Base-by-base conservation (phyloP, 352 stramenopile genomes). In the Globisporangium sylvaticum region DNA sequence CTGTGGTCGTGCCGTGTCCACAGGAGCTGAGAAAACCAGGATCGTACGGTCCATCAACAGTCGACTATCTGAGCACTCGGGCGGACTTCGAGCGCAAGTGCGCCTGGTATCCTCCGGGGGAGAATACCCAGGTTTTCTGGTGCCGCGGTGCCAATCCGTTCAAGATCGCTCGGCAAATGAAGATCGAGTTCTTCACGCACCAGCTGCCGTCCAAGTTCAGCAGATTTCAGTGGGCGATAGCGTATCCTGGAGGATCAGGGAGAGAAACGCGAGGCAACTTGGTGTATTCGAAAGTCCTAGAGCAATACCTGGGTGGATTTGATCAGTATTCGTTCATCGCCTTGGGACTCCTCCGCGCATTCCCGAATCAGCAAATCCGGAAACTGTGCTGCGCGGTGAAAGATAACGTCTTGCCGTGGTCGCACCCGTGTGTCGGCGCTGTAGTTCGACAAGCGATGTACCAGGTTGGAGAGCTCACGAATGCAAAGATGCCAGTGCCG, bases 371-470 rank as follows among this genome's bases (percentile, higher is more conserved):
- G 54, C 77, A 90, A 39, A 67, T 78, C 4, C 74, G 76, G 0
- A 82, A 78, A 22, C 8, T 89, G 15, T 70, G 78, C 18, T 76
- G 67, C 0, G 72, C 73, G 12, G 39, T 91, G 12, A 50, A 81
- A 37, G 69, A 77, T 22, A 76, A 88, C 44, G 12, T 64, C 0
- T 53, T 89, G n/a, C 79, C 72, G 7, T 89, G 79, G 80, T 76
- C 69, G 0, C 66, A 84, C n/a, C 12, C 58, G 4, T 72, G 69
- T 29, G 79, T 91, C 5, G 31, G 50, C 24, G 71, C 52, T 10
- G 61, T 88, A 18, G 66, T 88, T 7, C 72, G 73, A 1, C 80
- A 89, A 63, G 72, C 76, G 14, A 44, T 89, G 18, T 88, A 77
- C n/a, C 79, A 89, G 39, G 60, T 87, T 2, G 80, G 80, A 3